Base-by-base conservation (phyloP, 176 grass and related monocot species). In the Carex kokanica region DNA sequence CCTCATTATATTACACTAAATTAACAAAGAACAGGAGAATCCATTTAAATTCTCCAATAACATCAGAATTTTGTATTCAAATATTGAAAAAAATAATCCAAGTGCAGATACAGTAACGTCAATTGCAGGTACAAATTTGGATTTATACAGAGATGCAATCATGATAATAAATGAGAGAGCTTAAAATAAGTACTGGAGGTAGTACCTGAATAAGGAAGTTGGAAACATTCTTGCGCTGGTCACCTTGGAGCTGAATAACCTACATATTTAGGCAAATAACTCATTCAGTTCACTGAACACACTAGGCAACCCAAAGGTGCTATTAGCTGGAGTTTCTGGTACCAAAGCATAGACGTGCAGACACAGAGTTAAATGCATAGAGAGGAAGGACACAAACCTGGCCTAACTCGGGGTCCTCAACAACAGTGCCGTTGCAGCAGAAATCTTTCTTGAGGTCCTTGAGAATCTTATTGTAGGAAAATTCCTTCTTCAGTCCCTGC, bases 211-310 rank as follows among this genome's bases (percentile, higher is more conserved):
- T 56, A 62, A 91, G 80, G 90, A 91, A 91, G 7, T 57, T 78
- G 55, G 18, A 47, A 54, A 91, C 86, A 79, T 65, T 77, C 72
- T 86, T 88, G 17, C 90, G 78, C 80, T 91, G 90, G 81, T 91
- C 90, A 29, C 90, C 90, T 79, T 91, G 87, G 21, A 91, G 86
- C 82, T 88, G 84, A 72, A 91, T 84, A 85, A 91, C 40, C 84
- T 86, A 86, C 23, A 80, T 15, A 80, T 41, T 31, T 14, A 85
- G 27, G 41, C n/a, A 79, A 38, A 18, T 18, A 45, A 77, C 31
- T 32, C n/a, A 53, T n/a, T 79, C 47, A 85, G 59, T 78, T 58
- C 27, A 64, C 49, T 15, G 67, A 1, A 64, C 11, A 85, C 36
- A 24, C 10, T 16, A 85, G 10, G 29, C 52, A 64, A 73, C 36